Percentiles rank a stretch among this genome's conserved stretches.
phyloP scores from a whole-genome alignment of 805 yeast genomes.

The Blastobotrys peoriensis region DNA sequence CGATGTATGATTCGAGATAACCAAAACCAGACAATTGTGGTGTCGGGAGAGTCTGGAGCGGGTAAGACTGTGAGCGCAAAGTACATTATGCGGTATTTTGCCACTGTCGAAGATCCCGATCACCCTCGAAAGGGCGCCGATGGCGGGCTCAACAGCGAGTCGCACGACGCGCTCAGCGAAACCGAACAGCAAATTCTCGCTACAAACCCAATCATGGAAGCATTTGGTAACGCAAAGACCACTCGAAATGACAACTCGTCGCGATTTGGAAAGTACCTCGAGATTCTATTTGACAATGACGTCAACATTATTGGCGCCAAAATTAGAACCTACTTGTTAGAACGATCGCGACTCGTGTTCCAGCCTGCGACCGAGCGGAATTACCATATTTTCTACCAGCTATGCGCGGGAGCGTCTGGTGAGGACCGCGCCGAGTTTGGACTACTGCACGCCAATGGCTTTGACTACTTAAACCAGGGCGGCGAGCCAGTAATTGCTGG shows the following conservation, averaged over 20 bases:
- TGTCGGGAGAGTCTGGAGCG: constrained; percentile 97
- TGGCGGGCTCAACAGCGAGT: constrained; percentile 3
- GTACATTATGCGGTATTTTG: constrained; percentile 95
- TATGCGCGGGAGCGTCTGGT: constrained; percentile 59
- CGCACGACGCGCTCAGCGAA: constrained; percentile 65
- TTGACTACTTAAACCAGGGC: constrained; percentile 83
- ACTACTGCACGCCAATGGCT: constrained; percentile 61
- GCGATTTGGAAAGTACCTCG: constrained; percentile 93
- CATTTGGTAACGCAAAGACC: constrained; percentile 97
- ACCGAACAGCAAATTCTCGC: constrained; percentile 94
- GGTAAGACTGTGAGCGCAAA: constrained; percentile 98
- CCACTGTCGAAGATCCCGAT: constrained; percentile 68
- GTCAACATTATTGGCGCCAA: constrained; percentile 89
- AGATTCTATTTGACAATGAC: constrained; percentile 71
- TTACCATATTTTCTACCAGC: constrained; percentile 90
- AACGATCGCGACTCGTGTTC: constrained; percentile 88
- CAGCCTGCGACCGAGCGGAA: constrained; percentile 90
- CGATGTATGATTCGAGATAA: constrained; percentile 85
- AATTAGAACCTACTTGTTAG: constrained; percentile 85
- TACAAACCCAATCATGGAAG: constrained; percentile 95
- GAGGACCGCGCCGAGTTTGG: constrained; percentile 53
- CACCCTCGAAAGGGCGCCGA: constrained; percentile 24
- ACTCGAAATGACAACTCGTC: constrained; percentile 97
- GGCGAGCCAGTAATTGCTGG: constrained; percentile 64
- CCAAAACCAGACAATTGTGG: constrained; percentile 90